Evolutionary conservation across 306 rosid genomes (phyloP), one percentile per base, ranked within the genome.

Genomic region (Cicer chorassanicum): DNA sequence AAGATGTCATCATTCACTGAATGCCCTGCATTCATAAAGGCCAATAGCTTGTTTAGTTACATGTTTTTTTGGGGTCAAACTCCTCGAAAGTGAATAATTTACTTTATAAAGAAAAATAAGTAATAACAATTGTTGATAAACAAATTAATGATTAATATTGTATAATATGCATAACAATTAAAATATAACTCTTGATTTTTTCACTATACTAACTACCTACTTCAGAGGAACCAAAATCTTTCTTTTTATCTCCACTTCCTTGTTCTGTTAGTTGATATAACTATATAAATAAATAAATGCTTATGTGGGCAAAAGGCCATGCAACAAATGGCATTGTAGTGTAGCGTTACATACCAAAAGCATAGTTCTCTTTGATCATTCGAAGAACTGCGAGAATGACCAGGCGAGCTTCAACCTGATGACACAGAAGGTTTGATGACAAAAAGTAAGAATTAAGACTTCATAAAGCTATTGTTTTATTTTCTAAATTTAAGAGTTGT

Each of bases 371-470:
- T 83, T 90, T 94, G 86, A 87, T 85, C 99, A 94, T 90, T 64
- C 91, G 87, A 74, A 92, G 90, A 82, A 92, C 96, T 0, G 97
- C 97, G 13, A 94, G 96, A 84, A 94, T 84, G 29, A 92, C 92
- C 73, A 94, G 84, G 59, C 96, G 95, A 72, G 97, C 99, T 89
- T 94, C 99, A 74, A 94, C 95, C 97, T 94, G 88, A 83, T 61
- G 71, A 61, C 42, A 80, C 57, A 79, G 9, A 19, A 70, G 54
- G 76, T 54, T 80, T 68, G 63, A 78, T 55, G 73, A 69, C 66
- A 79, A 44, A 76, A 53, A 18, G 44, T 68, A 55, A 66, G 79
- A 65, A 73, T 2, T 65, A 70, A 43, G 79, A 78, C 51, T 46
- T 54, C 66, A 40, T 24, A 40, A 42, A 63, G 76, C 44, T 53